Percentiles rank a stretch among this genome's conserved stretches.
These are phyloP conservation scores for Flaveria sonorensis DNA, from an alignment of 129 eudicot genomes.

Conservation along the genomic window DNA sequence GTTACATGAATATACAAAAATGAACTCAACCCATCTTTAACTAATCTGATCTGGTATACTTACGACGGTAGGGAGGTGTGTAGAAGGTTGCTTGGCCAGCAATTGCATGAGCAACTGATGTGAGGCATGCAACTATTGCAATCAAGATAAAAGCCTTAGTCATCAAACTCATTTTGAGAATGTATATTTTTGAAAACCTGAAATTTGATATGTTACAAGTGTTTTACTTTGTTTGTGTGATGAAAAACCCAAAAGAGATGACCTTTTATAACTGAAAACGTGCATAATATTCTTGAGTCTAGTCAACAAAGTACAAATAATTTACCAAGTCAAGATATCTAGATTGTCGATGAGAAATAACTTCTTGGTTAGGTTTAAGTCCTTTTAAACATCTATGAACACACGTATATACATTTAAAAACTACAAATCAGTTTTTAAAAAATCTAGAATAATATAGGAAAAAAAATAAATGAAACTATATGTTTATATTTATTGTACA, in stretches of 20 bases:
- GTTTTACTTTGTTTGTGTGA: constrained; percentile 7
- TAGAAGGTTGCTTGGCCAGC: constrained; percentile 63
- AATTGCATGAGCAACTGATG: constrained; percentile 43
- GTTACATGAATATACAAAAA: too few species aligned
- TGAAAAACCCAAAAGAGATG: not conserved
- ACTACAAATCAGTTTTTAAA: too few species aligned
- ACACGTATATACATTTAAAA: too few species aligned
- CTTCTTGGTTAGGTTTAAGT: too few species aligned
- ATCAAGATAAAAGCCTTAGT: constrained; percentile 29
- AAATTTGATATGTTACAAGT: not conserved
- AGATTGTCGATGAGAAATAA: not conserved
- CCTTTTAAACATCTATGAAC: too few species aligned
- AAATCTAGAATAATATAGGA: too few species aligned
- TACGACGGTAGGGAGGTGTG: constrained; percentile 46
- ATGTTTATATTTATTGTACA: too few species aligned
- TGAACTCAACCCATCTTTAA: too few species aligned
- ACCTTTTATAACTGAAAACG: constrained; percentile 21
- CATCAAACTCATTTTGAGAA: constrained; percentile 22
- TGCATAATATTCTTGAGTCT: not conserved
- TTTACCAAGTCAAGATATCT: not conserved
- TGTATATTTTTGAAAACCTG: constrained; percentile 1
- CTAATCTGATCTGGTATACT: constrained; percentile 13
- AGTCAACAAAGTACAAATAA: constrained; percentile 5
- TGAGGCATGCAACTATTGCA: constrained; percentile 36
- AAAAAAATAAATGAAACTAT: too few species aligned